phyloP scores from a whole-genome alignment of 1,284 basidiomycete species.

The Tilletia indica region DNA sequence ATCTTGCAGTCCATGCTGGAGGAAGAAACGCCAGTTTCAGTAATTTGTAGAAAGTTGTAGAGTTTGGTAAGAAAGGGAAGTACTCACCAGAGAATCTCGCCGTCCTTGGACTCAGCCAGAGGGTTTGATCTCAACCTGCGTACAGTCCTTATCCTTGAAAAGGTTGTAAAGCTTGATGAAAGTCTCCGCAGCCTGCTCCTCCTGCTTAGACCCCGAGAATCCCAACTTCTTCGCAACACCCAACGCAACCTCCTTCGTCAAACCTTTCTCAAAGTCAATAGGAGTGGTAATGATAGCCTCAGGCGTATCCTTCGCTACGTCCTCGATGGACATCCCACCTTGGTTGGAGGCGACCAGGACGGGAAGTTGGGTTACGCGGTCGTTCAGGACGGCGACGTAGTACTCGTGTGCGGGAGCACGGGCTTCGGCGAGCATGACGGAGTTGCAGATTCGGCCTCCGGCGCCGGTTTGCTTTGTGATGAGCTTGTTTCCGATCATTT shows the following conservation, averaged over 20 bases:
- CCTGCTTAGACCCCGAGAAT: constrained; percentile 72
- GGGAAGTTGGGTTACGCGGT: constrained; percentile 82
- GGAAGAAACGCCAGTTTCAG: constrained; percentile 12
- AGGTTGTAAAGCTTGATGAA: constrained; percentile 94
- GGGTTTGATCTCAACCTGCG: constrained; percentile 99
- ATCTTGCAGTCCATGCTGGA: constrained; percentile 98
- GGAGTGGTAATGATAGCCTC: constrained; percentile 92
- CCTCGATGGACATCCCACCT: constrained; percentile 81
- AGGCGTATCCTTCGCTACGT: constrained; percentile 96
- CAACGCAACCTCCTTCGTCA: constrained; percentile 72
- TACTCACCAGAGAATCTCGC: constrained; percentile 83
- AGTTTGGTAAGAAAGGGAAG: constrained; percentile 18
- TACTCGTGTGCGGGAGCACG: constrained; percentile 93
- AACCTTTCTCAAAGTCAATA: constrained; percentile 81
- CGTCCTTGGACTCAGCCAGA: constrained; percentile 89
- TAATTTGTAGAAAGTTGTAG: constrained; percentile 20
- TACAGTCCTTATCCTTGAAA: constrained; percentile 98
- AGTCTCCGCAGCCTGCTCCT: constrained; percentile 82
- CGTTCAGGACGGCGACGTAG: constrained; percentile 95
- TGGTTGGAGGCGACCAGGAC: constrained; percentile 92
- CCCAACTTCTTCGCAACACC: constrained; percentile 85
- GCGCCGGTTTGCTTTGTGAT: constrained; percentile 99
- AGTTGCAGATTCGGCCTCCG: constrained; percentile 86
- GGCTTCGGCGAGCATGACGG: constrained; percentile 97
- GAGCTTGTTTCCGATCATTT: constrained; percentile 93